Conservation (phyloP, 2,329 filamentous ascomycete genomes). For the Eutypella sp. region DNA sequence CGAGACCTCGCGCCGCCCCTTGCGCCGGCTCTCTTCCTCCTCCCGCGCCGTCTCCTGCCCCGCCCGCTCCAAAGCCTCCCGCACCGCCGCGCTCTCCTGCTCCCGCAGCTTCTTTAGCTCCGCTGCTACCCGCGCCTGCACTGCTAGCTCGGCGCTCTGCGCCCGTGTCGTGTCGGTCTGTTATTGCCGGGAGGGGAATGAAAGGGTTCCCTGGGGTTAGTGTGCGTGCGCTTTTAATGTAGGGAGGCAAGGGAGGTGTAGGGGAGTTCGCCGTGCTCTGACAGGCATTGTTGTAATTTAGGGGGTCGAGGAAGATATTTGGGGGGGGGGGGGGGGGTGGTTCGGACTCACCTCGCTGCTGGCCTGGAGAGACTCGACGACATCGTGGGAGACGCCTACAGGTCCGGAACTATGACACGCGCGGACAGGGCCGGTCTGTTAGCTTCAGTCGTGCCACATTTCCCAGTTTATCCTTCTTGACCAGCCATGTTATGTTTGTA, state of each 20-base stretch:
- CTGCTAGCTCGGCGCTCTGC: slow-evolving; percentile 77
- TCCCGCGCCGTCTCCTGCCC: slow-evolving; percentile 24
- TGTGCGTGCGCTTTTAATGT: background rate
- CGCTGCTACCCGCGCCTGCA: slow-evolving; percentile 79
- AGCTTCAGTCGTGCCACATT: background rate
- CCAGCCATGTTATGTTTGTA: background rate
- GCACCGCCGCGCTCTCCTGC: slow-evolving; percentile 64
- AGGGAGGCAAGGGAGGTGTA: too few species aligned
- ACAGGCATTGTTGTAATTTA: background rate
- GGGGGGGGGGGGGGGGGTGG: background rate
- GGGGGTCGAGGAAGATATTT: background rate
- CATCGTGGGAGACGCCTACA: slow-evolving; percentile 65
- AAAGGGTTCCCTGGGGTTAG: background rate
- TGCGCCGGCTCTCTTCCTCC: slow-evolving; percentile 23
- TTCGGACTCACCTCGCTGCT: slow-evolving; percentile 68
- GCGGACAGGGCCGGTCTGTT: slow-evolving; percentile 4
- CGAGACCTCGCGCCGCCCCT: slow-evolving; percentile 43
- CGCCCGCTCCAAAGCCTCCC: slow-evolving; percentile 59
- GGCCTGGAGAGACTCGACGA: slow-evolving; percentile 77
- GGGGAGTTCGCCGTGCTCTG: too few species aligned
- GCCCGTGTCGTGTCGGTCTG: slow-evolving; percentile 87
- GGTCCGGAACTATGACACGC: slow-evolving; percentile 34
- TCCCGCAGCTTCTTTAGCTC: slow-evolving; percentile 78
- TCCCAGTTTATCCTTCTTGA: background rate
- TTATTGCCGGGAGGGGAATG: slow-evolving; percentile 2